Evolutionary conservation across 2,329 filamentous ascomycete genomes (phyloP).

Genomic region (Fusarium sp.): DNA sequence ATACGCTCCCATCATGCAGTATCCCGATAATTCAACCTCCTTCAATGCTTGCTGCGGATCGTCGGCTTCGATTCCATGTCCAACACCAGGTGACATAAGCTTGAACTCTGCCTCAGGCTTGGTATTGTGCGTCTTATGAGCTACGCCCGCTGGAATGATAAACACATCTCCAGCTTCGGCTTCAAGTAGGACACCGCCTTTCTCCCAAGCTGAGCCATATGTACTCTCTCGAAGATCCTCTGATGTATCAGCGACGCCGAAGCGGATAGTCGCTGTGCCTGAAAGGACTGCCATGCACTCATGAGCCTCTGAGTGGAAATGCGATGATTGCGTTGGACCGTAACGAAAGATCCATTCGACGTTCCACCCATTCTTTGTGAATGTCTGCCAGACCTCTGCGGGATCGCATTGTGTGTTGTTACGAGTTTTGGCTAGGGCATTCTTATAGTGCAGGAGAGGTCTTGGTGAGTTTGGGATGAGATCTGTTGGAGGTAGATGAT

Average conservation of each 20-base stretch:
- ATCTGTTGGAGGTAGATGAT: conserved; percentile 56
- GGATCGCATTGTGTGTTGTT: conserved; percentile 46
- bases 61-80: conserved; percentile 50
- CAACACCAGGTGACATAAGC: conserved; percentile 58
- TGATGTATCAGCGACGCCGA: conserved; percentile 63
- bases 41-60: conserved; percentile 52
- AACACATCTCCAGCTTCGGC: conserved; percentile 67
- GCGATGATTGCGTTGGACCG: conserved; percentile 63
- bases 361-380: conserved; percentile 62
- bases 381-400: conserved; percentile 53
- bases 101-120: conserved; percentile 47
- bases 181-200: conserved; percentile 60
- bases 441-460: conserved; percentile 64
- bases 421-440: conserved; percentile 4
- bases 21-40: conserved; percentile 49
- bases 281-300: conserved; percentile 69
- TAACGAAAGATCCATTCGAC: conserved; percentile 69
- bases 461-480: conserved; percentile 64
- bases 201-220: conserved; percentile 54
- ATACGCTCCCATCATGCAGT: conserved; percentile 63
- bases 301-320: conserved; percentile 67
- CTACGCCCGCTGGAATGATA: conserved; percentile 65
- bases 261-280: conserved; percentile 63
- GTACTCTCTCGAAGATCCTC: conserved; percentile 54
- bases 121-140: conserved; percentile 64